Evolutionary conservation across 1,139 yeast species (phyloP), one percentile per base, ranked within the genome.

Genomic region (Oligophagozyma castellii): DNA sequence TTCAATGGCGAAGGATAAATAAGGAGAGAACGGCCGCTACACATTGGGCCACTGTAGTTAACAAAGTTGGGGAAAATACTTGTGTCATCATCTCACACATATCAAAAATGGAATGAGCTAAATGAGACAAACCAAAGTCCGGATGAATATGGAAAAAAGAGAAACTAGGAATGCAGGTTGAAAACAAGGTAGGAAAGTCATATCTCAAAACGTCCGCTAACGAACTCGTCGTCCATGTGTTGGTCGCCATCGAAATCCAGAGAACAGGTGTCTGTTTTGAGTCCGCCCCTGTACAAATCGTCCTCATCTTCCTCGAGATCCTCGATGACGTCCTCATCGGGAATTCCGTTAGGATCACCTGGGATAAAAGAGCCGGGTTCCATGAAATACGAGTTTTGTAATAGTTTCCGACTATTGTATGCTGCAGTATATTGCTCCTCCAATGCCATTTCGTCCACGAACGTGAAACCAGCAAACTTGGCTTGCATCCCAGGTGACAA

Each of bases 401-500:
- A 29, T 32, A 48, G 40, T 29, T 48, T 48, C 21, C 56, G 43
- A 29, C 43, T 45, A 34, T 39, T 49, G 33, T 49, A 42, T 14
- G 48, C 45, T 6, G 40, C 52, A 28, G 58, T 57, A 43, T 77
- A 76, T 51, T 78, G 83, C 43, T 83, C 94, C 44, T 83, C 93
- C 65, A 86, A 74, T 15, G 92, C 70, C n/a, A 92, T 78, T 41
- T 80, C 95, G 50, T 84, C 95, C 27, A 89, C 95, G 55, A 80
- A 89, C 0, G 96, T 86, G 53, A 86, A 86, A 1, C 96, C 96
- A 48, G 83, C 81, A 58, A 89, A 89, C 50, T 84, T 84, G 31
- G 93, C 95, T 58, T 89, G 98, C 45, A 86, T 73, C 0, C 93
- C 94, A 2, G 95, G 95, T 6, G 93, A 76, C 38, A 89, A 61